Evolutionary conservation across 192 early-diverging fungal species (phyloP).

Genomic region (Chytriomyces confervae): DNA sequence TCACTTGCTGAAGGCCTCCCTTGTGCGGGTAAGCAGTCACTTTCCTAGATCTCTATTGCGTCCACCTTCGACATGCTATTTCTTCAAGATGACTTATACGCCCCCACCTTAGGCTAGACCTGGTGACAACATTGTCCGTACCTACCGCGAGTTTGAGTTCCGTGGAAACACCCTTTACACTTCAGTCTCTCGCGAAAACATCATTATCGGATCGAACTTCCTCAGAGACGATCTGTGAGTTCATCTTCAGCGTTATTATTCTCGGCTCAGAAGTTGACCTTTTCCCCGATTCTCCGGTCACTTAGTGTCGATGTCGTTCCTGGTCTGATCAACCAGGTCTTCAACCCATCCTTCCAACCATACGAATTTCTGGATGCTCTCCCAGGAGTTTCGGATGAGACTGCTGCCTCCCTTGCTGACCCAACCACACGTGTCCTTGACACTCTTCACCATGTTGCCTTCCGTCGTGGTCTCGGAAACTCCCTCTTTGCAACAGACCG

Average conservation of each 20-base stretch:
- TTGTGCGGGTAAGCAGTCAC: constrained; percentile 75
- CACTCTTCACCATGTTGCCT: constrained; percentile 86
- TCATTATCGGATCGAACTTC: constrained; percentile 88
- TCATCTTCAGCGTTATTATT: background rate
- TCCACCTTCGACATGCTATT: background rate
- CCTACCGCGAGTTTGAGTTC: constrained; percentile 88
- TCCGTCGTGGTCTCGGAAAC: constrained; percentile 95
- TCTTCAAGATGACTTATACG: background rate
- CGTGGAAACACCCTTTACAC: constrained; percentile 85
- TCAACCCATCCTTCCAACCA: constrained; percentile 78
- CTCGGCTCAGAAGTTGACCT: background rate
- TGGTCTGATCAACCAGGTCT: constrained; percentile 75
- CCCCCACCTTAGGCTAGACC: constrained; percentile 67
- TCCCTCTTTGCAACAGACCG: constrained; percentile 81
- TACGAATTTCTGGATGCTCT: constrained; percentile 85
- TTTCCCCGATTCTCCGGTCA: constrained; percentile 44
- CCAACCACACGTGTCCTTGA: constrained; percentile 74
- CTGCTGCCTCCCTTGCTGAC: constrained; percentile 65
- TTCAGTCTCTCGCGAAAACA: constrained; percentile 80
- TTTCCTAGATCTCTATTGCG: background rate
- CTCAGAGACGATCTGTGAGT: constrained; percentile 87
- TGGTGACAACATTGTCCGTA: constrained; percentile 82
- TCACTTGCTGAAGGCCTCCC: constrained; percentile 88
- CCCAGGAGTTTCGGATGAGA: constrained; percentile 68
- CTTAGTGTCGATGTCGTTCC: constrained; percentile 80